Evolutionary conservation across 2,329 filamentous ascomycete genomes (phyloP), one percentile per base, ranked within the genome.

Genomic region (Alternaria solani): DNA sequence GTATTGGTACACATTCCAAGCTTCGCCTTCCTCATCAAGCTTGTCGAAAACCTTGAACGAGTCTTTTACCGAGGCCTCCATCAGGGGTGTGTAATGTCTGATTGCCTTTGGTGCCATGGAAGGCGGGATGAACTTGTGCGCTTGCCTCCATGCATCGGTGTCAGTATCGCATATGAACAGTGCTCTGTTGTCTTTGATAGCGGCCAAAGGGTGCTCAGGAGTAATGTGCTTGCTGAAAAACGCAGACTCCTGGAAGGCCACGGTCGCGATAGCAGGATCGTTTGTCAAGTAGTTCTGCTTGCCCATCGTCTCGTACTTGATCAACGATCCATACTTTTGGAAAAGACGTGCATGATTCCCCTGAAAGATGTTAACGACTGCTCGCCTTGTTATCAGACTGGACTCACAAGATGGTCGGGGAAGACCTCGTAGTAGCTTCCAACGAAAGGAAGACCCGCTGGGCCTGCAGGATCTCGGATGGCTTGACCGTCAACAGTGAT

Each of bases 31-130:
- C 28, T 59, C 61, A 28, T 66, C 57, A 4, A 66, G 61, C 56
- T 64, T 20, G 26, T 66, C 63, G n/a, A 66, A 66, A 5, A 66
- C 63, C 26, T 64, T 64, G 58, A 62, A 66, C 1, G 58, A 57
- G 38, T 61, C 61, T 14, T 66, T 57, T 1, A 66, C 58, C 1
- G 48, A 58, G 2, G 52, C 58, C 47, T 61, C 51, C 58, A 66
- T 66, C 0, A 61, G 14, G 4, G 63, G 63, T 7, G 63, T 61
- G 42, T 66, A 66, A 26, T 66, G 63, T 11, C 58, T 52, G 14
- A 66, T 47, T 5, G 63, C 63, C 20, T 61, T 59, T 9, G 61
- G 61, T n/a, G 55, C 53, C 52, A 65, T 49, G 20, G 57, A 57
- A 14, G 63, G 63, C 18, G 63, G 63, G 8, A 65, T 56, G 41